A percentile compares a stretch with the other conserved stretches of the same genome.
These are phyloP conservation scores for Arthroderma uncinatum DNA, from an alignment of 2,329 filamentous ascomycete species.

Conservation along the genomic window DNA sequence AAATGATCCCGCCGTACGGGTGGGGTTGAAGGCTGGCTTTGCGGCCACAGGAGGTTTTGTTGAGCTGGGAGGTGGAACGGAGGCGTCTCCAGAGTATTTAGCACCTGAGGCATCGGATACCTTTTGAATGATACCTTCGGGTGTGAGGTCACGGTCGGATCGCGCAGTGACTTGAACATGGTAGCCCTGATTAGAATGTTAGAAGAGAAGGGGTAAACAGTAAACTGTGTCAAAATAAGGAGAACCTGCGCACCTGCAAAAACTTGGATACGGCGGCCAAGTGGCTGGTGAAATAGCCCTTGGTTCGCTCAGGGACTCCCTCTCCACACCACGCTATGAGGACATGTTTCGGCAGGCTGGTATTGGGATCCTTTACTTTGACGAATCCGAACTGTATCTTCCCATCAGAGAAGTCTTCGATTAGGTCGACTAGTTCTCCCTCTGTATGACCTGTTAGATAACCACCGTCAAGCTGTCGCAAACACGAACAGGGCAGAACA, in stretches of 20 bases:
- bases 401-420: slow-evolving; percentile 95
- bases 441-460: slow-evolving; percentile 42
- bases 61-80: slow-evolving; percentile 43
- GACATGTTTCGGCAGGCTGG: slow-evolving; percentile 75
- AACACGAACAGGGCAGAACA: slow-evolving; percentile 17
- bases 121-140: slow-evolving; percentile 81
- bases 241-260: slow-evolving; percentile 51
- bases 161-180: slow-evolving; percentile 96
- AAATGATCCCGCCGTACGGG: slow-evolving; percentile 47
- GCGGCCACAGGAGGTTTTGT: slow-evolving; percentile 57
- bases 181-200: slow-evolving; percentile 52
- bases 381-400: slow-evolving; percentile 94
- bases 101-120: slow-evolving; percentile 88
- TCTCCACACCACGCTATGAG: slow-evolving; percentile 96
- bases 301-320: slow-evolving; percentile 94
- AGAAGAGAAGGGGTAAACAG: slow-evolving; percentile 11
- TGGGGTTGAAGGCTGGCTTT: slow-evolving; percentile 87
- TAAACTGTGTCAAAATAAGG: neutral
- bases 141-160: slow-evolving; percentile 76
- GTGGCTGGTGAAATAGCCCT: slow-evolving; percentile 97
- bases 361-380: slow-evolving; percentile 93
- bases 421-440: slow-evolving; percentile 76
- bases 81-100: slow-evolving; percentile 70
- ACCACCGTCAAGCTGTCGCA: no score
- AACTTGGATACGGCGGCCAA: slow-evolving; percentile 79